A percentile compares a stretch with the other conserved stretches of the same genome.
These are phyloP conservation scores for Melaleuca alternifolia DNA, from an alignment of 345 rosid species.

Conservation along the genomic window DNA sequence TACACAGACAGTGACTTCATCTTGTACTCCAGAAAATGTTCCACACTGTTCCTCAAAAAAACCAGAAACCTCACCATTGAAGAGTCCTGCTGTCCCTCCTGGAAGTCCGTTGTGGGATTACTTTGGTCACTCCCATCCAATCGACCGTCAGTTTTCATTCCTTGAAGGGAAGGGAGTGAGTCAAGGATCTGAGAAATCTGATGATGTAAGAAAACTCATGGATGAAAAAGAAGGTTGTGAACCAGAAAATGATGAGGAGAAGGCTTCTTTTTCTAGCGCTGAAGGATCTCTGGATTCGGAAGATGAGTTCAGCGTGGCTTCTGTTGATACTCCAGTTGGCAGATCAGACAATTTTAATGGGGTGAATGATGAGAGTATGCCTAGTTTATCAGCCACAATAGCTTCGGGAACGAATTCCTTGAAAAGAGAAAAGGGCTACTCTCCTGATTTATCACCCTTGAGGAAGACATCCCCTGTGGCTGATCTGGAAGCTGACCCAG, in stretches of 20 bases:
- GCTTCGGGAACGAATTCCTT: constrained; percentile 42
- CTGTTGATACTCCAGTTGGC: constrained; percentile 55
- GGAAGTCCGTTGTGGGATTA: constrained; percentile 81
- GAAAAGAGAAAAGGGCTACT: constrained; percentile 40
- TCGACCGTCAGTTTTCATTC: constrained; percentile 47
- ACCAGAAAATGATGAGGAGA: constrained; percentile 54
- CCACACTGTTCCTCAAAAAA: constrained; percentile 30
- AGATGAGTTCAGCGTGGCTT: constrained; percentile 65
- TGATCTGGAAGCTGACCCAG: constrained; percentile 17
- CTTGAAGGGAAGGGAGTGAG: constrained; percentile 31
- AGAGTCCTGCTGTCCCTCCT: constrained; percentile 38
- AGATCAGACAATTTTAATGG: constrained; percentile 64
- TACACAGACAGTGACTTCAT: constrained; percentile 40
- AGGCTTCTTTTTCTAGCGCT: constrained; percentile 40
- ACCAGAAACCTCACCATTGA: constrained; percentile 35
- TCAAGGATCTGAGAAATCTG: constrained; percentile 28
- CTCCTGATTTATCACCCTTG: constrained; percentile 69
- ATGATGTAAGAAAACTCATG: constrained; percentile 31
- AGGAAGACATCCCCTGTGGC: constrained; percentile 26
- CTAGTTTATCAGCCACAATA: constrained; percentile 23
- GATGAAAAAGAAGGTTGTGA: constrained; percentile 57
- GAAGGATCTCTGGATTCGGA: constrained; percentile 60
- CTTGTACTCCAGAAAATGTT: constrained; percentile 30
- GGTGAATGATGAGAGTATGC: constrained; percentile 29
- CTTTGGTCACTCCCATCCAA: constrained; percentile 61